phyloP scores from a whole-genome alignment of 352 stramenopile species.

The Pythium guiyangense region DNA sequence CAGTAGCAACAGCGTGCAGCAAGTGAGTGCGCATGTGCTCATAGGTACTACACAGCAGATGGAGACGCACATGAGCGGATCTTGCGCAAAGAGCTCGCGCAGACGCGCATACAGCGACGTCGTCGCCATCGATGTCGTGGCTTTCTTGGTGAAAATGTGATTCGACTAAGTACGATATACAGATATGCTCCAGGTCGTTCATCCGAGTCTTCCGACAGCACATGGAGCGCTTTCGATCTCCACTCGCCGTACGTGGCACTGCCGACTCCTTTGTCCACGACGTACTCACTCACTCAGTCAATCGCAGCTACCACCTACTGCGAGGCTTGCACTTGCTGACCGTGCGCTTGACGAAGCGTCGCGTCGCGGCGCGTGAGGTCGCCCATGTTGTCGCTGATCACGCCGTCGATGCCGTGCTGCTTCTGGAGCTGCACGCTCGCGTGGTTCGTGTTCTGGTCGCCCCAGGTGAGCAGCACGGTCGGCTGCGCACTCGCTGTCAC shows the following conservation, averaged over 20 bases:
- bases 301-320: background rate
- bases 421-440: constrained; percentile 69
- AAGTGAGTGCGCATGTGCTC: background rate
- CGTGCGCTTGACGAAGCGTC: constrained; percentile 16
- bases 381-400: constrained; percentile 83
- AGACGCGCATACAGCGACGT: constrained; percentile 9
- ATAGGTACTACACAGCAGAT: no score
- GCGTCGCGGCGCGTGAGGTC: constrained; percentile 61
- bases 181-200: background rate
- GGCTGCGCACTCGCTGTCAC: background rate
- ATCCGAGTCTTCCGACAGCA: no score
- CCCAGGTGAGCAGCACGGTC: constrained; percentile 60
- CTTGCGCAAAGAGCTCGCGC: constrained; percentile 44
- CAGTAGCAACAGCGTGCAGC: background rate
- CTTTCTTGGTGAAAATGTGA: background rate
- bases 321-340: background rate
- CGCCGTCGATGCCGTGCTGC: constrained; percentile 54
- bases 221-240: background rate
- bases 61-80: constrained; percentile 57
- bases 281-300: background rate
- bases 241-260: background rate
- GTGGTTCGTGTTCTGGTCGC: constrained; percentile 75
- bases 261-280: background rate
- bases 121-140: background rate
- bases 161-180: background rate